Evolutionary conservation across 495 filamentous ascomycete genomes (phyloP).

Genomic region (Podospora bellae-mahoneyi): DNA sequence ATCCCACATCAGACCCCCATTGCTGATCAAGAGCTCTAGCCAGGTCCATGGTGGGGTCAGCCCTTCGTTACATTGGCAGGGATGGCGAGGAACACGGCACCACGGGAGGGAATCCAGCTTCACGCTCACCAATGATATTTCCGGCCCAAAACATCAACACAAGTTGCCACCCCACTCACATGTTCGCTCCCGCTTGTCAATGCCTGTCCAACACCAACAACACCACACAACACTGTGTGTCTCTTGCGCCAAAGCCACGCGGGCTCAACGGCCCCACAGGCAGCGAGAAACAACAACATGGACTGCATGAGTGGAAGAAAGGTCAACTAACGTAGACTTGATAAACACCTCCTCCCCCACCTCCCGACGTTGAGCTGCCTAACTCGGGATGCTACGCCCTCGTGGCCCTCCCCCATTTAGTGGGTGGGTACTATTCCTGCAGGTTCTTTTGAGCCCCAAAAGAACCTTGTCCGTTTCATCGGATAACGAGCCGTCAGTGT

Average conservation of each 20-base stretch:
- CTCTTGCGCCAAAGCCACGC: not conserved
- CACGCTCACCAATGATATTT: constrained; percentile 12
- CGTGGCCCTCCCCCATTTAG: not conserved
- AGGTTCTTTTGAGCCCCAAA: not conserved
- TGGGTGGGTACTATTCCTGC: constrained; percentile 3
- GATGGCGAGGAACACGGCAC: not conserved
- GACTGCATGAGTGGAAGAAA: not conserved
- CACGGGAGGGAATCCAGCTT: not conserved
- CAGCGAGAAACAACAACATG: not conserved
- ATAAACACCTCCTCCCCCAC: not conserved
- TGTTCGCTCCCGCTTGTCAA: too few species aligned
- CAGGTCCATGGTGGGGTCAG: constrained; percentile 1
- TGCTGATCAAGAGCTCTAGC: not conserved
- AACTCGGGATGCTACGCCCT: not conserved
- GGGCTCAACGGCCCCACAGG: not conserved
- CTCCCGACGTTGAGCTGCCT: not conserved
- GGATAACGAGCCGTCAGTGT: constrained; percentile 8
- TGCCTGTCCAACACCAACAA: too few species aligned
- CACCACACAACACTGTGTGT: not conserved
- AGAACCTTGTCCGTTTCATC: constrained; percentile 6
- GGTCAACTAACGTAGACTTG: not conserved
- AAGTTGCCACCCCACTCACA: too few species aligned
- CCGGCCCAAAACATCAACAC: not conserved
- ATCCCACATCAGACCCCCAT: not conserved
- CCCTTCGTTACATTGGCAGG: constrained; percentile 13